Conservation (phyloP, 441 rosid genomes). For the Populus tomentosa region DNA sequence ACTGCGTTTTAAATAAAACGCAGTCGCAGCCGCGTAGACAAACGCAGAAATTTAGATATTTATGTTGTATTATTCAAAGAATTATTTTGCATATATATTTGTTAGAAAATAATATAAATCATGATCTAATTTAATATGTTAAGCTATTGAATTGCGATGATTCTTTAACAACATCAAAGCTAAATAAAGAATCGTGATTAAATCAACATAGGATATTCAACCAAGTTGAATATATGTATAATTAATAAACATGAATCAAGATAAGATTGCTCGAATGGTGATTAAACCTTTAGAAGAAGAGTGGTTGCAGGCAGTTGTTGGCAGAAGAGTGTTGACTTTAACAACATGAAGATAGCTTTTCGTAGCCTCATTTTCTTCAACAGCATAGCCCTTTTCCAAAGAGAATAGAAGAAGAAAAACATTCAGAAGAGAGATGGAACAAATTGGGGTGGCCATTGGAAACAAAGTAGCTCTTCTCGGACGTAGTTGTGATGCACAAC, state of each 20-base stretch:
- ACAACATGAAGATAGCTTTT: constrained; percentile 16
- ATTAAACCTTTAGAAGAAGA: constrained; percentile 25
- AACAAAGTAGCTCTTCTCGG: not conserved
- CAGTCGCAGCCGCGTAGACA: no score
- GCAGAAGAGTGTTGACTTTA: constrained; percentile 31
- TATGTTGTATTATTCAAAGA: no score
- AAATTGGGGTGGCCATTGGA: not conserved
- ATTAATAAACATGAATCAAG: not conserved
- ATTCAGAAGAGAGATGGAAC: not conserved
- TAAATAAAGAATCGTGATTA: no score
- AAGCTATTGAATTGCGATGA: no score
- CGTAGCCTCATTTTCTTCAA: not conserved
- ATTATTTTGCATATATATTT: no score
- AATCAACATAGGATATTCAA: no score
- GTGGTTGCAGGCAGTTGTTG: constrained; percentile 30
- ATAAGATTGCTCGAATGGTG: not conserved
- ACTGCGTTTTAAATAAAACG: no score
- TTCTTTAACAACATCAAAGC: no score
- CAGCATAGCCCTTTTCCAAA: constrained; percentile 2
- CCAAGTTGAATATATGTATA: not conserved
- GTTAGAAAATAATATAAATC: no score
- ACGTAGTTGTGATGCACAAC: not conserved
- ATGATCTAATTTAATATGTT: no score
- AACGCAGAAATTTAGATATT: no score
- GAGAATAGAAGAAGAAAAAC: constrained; percentile 11